Percentiles rank a stretch among this genome's conserved stretches.
Evolutionary conservation across 257 asterid genomes (phyloP).

Genomic region (Rubia yunnanensis): DNA sequence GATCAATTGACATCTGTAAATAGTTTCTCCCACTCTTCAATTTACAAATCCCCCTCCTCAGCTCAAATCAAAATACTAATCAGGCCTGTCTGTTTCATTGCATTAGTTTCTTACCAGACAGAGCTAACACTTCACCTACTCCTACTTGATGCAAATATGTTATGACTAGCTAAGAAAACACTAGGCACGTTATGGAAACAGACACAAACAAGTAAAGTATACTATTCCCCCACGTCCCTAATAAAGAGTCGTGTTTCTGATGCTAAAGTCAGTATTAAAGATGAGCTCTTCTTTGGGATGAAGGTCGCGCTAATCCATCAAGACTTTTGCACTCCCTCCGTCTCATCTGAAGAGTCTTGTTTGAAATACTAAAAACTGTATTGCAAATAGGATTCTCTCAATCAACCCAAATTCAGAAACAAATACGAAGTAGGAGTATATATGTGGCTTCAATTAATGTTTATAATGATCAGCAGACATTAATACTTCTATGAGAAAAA

Average conservation of each 20-base stretch:
- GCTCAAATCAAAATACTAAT: conserved; percentile 8
- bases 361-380: neutral
- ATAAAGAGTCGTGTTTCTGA: neutral
- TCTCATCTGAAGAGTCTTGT: neutral
- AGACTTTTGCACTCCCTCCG: neutral
- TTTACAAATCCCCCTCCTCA: conserved; percentile 7
- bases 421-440: neutral
- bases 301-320: neutral
- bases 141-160: neutral
- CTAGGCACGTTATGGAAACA: neutral
- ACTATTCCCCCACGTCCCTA: neutral
- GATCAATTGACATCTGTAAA: conserved; percentile 6
- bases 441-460: neutral
- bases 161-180: neutral
- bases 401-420: neutral
- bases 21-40: neutral
- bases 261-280: neutral
- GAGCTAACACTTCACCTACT: conserved; percentile 15
- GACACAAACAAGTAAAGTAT: neutral
- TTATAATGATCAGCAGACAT: neutral
- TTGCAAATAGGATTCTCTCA: neutral
- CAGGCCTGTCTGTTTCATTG: conserved; percentile 2
- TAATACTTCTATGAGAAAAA: neutral
- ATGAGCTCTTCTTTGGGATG: neutral
- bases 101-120: conserved; percentile 8